Conservation (phyloP, 1,284 basidiomycete genomes). For the Ustilago cynodontis region DNA sequence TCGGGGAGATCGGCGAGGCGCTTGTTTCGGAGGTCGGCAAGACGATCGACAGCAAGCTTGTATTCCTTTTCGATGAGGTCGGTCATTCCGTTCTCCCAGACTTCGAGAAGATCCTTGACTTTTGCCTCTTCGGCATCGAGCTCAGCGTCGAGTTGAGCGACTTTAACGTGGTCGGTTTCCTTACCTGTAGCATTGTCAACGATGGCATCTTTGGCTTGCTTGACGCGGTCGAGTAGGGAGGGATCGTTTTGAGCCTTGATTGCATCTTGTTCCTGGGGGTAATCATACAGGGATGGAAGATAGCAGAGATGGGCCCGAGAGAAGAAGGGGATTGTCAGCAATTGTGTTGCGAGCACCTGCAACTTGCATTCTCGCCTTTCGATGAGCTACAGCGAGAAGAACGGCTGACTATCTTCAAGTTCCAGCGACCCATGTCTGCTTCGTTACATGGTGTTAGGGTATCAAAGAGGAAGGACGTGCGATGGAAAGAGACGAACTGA, state of each 20-base stretch:
- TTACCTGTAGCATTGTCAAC: slow-evolving; percentile 28
- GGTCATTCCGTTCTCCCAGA: slow-evolving; percentile 57
- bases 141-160: slow-evolving; percentile 59
- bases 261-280: slow-evolving; percentile 37
- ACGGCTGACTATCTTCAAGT: background rate
- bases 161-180: slow-evolving; percentile 47
- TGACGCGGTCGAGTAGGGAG: slow-evolving; percentile 50
- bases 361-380: background rate
- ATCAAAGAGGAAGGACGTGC: background rate
- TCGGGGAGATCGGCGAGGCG: slow-evolving; percentile 55
- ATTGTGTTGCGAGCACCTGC: background rate
- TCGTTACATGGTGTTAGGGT: slow-evolving; percentile 1
- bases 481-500: background rate
- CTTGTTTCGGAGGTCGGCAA: slow-evolving; percentile 55
- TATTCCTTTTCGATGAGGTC: slow-evolving; percentile 61
- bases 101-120: slow-evolving; percentile 58
- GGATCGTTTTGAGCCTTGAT: slow-evolving; percentile 56
- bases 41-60: slow-evolving; percentile 49
- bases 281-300: slow-evolving; percentile 8
- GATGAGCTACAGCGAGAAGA: too few species aligned
- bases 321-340: slow-evolving; percentile 15
- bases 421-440: background rate
- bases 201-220: slow-evolving; percentile 54
- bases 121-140: slow-evolving; percentile 57
- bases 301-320: background rate